Percentiles rank a stretch among this genome's conserved stretches.
phyloP scores from a whole-genome alignment of 2,329 filamentous ascomycete genomes.

The Colletotrichum nymphaeae region DNA sequence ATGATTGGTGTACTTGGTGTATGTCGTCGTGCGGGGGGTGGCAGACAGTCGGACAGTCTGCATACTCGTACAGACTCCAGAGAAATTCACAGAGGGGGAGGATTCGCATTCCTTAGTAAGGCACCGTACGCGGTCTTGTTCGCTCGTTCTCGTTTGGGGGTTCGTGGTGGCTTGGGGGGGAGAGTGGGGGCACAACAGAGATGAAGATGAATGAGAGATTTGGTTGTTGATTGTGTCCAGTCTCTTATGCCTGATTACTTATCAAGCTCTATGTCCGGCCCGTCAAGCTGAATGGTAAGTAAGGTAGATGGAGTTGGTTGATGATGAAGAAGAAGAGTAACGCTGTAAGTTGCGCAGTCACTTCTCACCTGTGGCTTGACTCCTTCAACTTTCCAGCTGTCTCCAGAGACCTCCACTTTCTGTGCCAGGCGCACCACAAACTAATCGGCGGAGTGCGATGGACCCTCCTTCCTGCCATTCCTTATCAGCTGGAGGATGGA shows the following conservation, averaged over 20 bases:
- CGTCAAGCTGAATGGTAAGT: background rate
- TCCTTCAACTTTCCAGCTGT: background rate
- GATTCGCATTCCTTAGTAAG: background rate
- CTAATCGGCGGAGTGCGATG: background rate
- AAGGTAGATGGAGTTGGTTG: background rate
- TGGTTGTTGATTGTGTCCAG: background rate
- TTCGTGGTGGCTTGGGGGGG: background rate
- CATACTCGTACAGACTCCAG: background rate
- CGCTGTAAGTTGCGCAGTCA: background rate
- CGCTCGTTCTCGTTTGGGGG: background rate
- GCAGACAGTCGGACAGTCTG: background rate
- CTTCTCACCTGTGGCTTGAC: conserved; percentile 2
- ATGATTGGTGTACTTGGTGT: background rate
- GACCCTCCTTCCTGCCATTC: background rate
- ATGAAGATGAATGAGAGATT: background rate
- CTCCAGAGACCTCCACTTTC: conserved; percentile 17
- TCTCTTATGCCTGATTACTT: background rate
- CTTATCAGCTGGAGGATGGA: conserved; percentile 17
- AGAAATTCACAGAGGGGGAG: background rate
- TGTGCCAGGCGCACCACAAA: conserved; percentile 11
- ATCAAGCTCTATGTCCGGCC: background rate
- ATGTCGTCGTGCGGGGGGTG: background rate
- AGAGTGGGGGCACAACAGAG: background rate
- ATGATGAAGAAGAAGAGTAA: background rate
- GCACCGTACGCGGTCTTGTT: background rate